Percentiles rank a stretch among this genome's conserved stretches.
phyloP scores from a whole-genome alignment of 371 early-diverging fungal genomes.

The Mucor plumbeus region DNA sequence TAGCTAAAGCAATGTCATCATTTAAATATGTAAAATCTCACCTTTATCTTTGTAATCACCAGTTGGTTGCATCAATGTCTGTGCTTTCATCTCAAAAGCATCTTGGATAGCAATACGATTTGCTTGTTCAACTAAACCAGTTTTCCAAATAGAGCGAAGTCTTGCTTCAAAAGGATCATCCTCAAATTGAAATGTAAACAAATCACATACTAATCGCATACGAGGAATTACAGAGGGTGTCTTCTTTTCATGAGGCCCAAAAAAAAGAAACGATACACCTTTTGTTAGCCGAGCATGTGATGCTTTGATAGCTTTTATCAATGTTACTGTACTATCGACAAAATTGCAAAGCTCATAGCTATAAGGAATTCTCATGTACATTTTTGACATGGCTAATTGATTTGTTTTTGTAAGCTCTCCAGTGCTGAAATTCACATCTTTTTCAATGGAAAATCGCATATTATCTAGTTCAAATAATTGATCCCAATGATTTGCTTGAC shows the following conservation, averaged over 20 bases:
- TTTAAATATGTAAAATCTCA: background rate
- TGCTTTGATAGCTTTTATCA: constrained; percentile 32
- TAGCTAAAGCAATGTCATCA: too few relatives aligned
- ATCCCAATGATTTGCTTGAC: constrained; percentile 11
- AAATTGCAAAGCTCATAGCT: constrained; percentile 26
- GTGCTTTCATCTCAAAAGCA: constrained; percentile 53
- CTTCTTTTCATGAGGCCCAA: constrained; percentile 17
- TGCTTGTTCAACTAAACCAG: constrained; percentile 54
- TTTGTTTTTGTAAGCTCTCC: background rate
- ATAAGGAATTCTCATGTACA: constrained; percentile 27
- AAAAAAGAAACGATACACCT: constrained; percentile 9
- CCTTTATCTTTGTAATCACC: background rate
- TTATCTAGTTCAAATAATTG: constrained; percentile 18
- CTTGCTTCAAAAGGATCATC: constrained; percentile 58
- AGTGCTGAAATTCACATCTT: constrained; percentile 25
- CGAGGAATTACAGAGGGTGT: constrained; percentile 9
- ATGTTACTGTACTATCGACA: constrained; percentile 17
- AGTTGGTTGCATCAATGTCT: constrained; percentile 6
- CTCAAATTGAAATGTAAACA: constrained; percentile 34
- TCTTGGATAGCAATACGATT: constrained; percentile 47
- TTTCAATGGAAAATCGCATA: constrained; percentile 27
- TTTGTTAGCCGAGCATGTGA: constrained; percentile 22
- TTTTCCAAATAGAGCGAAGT: constrained; percentile 41
- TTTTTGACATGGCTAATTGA: constrained; percentile 4
- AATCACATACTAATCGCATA: constrained; percentile 6